These are phyloP conservation scores for Rauvolfia tetraphylla DNA, from an alignment of 257 asterid species.

Conservation along the genomic window DNA sequence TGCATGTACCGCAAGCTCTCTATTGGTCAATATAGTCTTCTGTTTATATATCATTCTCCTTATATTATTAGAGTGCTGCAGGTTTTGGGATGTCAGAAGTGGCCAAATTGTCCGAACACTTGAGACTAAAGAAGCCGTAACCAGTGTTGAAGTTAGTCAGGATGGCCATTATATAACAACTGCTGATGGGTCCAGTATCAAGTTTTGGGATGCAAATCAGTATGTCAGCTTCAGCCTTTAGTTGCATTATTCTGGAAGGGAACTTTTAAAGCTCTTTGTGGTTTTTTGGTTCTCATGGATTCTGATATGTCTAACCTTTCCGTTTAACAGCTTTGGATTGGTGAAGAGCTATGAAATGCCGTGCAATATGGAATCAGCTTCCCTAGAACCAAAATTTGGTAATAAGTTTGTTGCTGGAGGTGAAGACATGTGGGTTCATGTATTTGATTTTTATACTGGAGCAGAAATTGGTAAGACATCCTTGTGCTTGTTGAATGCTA, in stretches of 20 bases:
- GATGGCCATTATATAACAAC: conserved; percentile 95
- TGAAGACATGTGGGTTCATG: conserved; percentile 96
- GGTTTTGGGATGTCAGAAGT: conserved; percentile 97
- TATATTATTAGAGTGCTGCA: conserved; percentile 23
- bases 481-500: background rate
- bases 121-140: conserved; percentile 77
- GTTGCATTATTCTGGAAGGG: conserved; percentile 6
- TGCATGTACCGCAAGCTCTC: background rate
- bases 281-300: background rate
- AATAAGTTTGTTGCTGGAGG: conserved; percentile 92
- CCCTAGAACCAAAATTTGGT: conserved; percentile 85
- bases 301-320: conserved; percentile 3
- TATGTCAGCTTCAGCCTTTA: conserved; percentile 31
- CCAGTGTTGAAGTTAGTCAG: conserved; percentile 97
- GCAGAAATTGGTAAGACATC: conserved; percentile 63
- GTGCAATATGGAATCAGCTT: conserved; percentile 86
- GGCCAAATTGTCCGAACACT: conserved; percentile 83
- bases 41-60: conserved; percentile 1
- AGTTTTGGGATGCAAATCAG: conserved; percentile 99
- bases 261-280: background rate
- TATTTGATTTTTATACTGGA: conserved; percentile 83
- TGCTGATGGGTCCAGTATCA: conserved; percentile 81
- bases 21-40: background rate
- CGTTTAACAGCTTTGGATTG: conserved; percentile 68
- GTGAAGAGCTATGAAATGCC: conserved; percentile 86